Conservation (phyloP, 176 grass and related monocot genomes). For the Raddia distichophylla region DNA sequence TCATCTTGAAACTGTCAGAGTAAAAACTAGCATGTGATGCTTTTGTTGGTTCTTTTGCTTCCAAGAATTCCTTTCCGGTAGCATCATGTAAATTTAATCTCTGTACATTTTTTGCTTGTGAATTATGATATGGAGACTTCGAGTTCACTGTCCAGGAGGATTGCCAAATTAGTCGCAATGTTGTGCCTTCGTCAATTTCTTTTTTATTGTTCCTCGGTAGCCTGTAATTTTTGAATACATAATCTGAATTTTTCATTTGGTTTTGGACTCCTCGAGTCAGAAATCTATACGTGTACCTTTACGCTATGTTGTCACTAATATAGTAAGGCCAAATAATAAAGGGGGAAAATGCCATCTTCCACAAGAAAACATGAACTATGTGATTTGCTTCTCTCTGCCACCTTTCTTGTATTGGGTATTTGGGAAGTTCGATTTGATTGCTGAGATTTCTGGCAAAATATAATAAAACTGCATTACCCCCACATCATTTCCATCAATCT, state of each 20-base stretch:
- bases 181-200: neutral
- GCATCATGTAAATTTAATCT: slow-evolving; percentile 40
- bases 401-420: neutral
- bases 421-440: neutral
- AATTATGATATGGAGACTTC: neutral
- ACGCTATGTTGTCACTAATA: neutral
- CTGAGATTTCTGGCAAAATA: slow-evolving; percentile 10
- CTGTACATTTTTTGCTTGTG: slow-evolving; percentile 20
- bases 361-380: neutral
- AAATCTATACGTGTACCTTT: neutral
- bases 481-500: slow-evolving; percentile 12
- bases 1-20: neutral
- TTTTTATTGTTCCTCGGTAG: neutral
- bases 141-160: neutral
- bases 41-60: slow-evolving; percentile 15
- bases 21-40: neutral
- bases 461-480: neutral
- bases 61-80: neutral
- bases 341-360: neutral
- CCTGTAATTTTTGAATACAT: neutral
- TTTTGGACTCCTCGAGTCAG: neutral
- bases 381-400: neutral
- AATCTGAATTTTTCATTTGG: neutral
- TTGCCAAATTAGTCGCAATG: neutral
- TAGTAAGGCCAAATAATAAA: neutral